Evolutionary conservation across 441 rosid species (phyloP), one percentile per base, ranked within the genome.

Genomic region (Erodium moschatum): DNA sequence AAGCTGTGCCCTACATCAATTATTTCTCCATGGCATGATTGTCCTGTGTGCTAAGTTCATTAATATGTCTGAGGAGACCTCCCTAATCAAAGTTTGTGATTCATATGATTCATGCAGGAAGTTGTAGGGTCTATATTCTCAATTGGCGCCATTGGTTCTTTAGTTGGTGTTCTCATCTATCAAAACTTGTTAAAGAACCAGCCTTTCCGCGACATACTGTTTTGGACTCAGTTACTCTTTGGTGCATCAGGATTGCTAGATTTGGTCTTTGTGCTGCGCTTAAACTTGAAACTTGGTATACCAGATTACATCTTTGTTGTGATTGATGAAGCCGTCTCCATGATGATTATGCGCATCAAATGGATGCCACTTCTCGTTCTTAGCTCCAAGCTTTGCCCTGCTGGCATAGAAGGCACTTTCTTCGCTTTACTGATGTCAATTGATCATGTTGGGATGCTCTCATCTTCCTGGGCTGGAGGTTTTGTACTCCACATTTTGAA

Each of bases 291-390:
- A 69, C 33, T 88, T 7, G 89, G 96, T 38, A 70, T 96, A 67
- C 98, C 98, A 0, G 99, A 92, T 69, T 90, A 86, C 68, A 72
- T 86, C 2, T 89, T 93, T 42, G 77, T 81, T 20, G 96, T 96
- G 67, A 80, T 96, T 4, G 98, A 87, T 46, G 96, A 87, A 70
- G 76, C 87, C 18, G 83, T 88, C 56, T 80, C 96, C 29, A 81
- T 76, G 64, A 78, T 96, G 89, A 82, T 92, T 3, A 78, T 75
- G 2, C 82, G 87, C 33, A 78, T 96, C 21, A 92, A 92, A 77
- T 92, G 98, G 99, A 92, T 96, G 99, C 99, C 99, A 0, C 82
- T 96, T 6, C 89, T 92, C 0, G 98, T 96, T 0, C 90, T 96
- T n/a, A 86, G 91, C 75, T 79, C 99, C 2, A 90, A 87, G 87